Percentiles rank a stretch among this genome's conserved stretches.
phyloP scores from a whole-genome alignment of 306 rosid species.

The Lathyrus aphaca region DNA sequence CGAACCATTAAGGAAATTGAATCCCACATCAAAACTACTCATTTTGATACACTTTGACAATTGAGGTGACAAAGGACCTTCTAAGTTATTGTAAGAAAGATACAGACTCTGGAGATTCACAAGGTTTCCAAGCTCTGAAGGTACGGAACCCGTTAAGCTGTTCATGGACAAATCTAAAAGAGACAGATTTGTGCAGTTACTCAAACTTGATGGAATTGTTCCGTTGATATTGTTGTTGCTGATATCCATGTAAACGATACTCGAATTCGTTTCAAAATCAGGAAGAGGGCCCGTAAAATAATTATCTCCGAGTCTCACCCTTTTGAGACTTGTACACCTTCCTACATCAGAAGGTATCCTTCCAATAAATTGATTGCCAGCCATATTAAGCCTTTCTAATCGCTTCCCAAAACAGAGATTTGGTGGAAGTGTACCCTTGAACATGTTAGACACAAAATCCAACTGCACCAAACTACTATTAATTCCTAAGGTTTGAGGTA shows the following conservation, averaged over 20 bases:
- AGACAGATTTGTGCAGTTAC: slow-evolving; percentile 58
- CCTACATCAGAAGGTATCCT: slow-evolving; percentile 68
- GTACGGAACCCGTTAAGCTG: slow-evolving; percentile 55
- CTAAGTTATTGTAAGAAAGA: slow-evolving; percentile 64
- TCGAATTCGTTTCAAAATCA: slow-evolving; percentile 46
- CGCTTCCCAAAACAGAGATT: slow-evolving; percentile 73
- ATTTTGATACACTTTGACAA: slow-evolving; percentile 61
- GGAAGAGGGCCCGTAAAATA: slow-evolving; percentile 64
- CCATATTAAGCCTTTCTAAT: slow-evolving; percentile 52
- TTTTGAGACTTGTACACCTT: slow-evolving; percentile 63
- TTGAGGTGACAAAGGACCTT: slow-evolving; percentile 67
- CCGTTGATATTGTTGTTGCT: slow-evolving; percentile 60
- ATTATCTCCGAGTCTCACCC: slow-evolving; percentile 58
- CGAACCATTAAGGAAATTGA: slow-evolving; percentile 71
- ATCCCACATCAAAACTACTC: slow-evolving; percentile 59
- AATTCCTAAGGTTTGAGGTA: slow-evolving; percentile 75
- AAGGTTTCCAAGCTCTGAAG: slow-evolving; percentile 66
- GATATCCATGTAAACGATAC: slow-evolving; percentile 48
- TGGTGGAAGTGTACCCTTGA: slow-evolving; percentile 70
- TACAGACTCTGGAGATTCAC: slow-evolving; percentile 46
- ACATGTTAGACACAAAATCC: slow-evolving; percentile 63
- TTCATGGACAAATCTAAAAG: slow-evolving; percentile 58
- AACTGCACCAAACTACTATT: slow-evolving; percentile 63
- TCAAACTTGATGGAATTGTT: slow-evolving; percentile 66
- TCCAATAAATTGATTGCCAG: slow-evolving; percentile 60